These are phyloP conservation scores for Cyclotella kingstonii DNA, from an alignment of 108 stramenopile genomes.

Conservation along the genomic window DNA sequence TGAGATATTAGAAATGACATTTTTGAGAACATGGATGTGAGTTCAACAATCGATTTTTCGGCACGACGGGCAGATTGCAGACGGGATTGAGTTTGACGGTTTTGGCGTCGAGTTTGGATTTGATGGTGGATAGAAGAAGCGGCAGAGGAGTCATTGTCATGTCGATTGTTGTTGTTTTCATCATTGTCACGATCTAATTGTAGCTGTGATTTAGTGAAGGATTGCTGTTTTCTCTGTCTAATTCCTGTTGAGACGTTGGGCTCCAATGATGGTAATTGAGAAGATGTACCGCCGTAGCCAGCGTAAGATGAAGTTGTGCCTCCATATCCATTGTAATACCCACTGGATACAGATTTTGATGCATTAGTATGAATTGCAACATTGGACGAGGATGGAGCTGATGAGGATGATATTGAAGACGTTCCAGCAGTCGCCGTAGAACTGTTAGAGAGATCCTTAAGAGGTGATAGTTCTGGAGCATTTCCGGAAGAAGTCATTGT, in stretches of 20 bases:
- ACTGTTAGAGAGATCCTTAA: background rate
- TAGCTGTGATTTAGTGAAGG: background rate
- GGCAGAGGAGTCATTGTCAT: slow-evolving; percentile 40
- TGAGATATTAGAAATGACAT: slow-evolving; percentile 67
- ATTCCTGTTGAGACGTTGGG: slow-evolving; percentile 47
- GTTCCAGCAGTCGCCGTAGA: background rate
- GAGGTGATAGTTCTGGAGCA: background rate
- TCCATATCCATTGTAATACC: slow-evolving; percentile 20
- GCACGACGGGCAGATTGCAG: slow-evolving; percentile 71
- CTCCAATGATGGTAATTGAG: slow-evolving; percentile 20
- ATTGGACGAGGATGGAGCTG: background rate
- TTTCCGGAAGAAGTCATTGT: slow-evolving; percentile 31
- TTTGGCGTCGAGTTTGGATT: slow-evolving; percentile 63
- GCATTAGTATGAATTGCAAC: background rate
- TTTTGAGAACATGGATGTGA: slow-evolving; percentile 76
- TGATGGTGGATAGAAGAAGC: slow-evolving; percentile 50
- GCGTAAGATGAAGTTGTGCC: slow-evolving; percentile 23
- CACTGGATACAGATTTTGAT: background rate
- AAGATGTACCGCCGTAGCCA: slow-evolving; percentile 41
- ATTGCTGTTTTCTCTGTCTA: slow-evolving; percentile 56
- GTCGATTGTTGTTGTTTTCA: slow-evolving; percentile 36
- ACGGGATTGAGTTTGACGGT: slow-evolving; percentile 68
- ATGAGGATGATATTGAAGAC: background rate
- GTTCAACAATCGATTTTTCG: slow-evolving; percentile 65
- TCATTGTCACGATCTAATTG: slow-evolving; percentile 34